Evolutionary conservation across 768 basidiomycete species (phyloP), one percentile per base, ranked within the genome.

Genomic region (Cubamyces lactineus): DNA sequence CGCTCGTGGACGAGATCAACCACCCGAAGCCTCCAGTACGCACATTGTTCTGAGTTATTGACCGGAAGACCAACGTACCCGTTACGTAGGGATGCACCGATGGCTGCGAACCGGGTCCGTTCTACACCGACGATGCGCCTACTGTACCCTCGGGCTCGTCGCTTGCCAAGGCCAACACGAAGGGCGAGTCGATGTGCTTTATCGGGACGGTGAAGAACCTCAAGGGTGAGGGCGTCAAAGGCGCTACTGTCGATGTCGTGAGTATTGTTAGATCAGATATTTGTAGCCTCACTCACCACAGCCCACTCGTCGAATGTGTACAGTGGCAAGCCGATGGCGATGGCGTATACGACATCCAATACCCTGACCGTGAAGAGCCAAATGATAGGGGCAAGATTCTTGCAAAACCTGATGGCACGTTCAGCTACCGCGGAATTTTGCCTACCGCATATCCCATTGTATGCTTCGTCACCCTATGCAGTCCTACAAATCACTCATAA

Each of bases 311-410:
- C 6, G 4, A 34, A 34, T 34, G 34, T 15, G 5, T 19, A 13
- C 53, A 75, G 74, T 79, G 78, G 78, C 77, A 78, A 69, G 75
- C 77, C 38, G 76, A 77, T 65, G 76, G 73, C 15, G 76, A 77
- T 39, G 76, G 77, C 30, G 60, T 76, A 19, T 76, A 74, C 62
- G 75, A 76, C 51, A 72, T 75, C 30, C 73, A 73, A 48, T 74
- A 74, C 42, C 71, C 71, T 12, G 66, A 70, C 34, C 66, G 67
- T 19, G 61, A 65, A 19, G 71, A 69, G 43, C 68, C 69, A 9
- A 71, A 75, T 52, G 73, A 75, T 67, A 69, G 74, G 3, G 74
- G 70, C 13, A 66, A 66, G 39, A 74, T 75, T 53, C 41, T 73
- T 13, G 73, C 73, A 1, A 67, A 72, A 49, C 67, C 70, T 24